A percentile compares a stretch with the other conserved stretches of the same genome.
Evolutionary conservation across 225 moss, liverwort and hornwort species (phyloP).

Genomic region (Physcomitrium patens): DNA sequence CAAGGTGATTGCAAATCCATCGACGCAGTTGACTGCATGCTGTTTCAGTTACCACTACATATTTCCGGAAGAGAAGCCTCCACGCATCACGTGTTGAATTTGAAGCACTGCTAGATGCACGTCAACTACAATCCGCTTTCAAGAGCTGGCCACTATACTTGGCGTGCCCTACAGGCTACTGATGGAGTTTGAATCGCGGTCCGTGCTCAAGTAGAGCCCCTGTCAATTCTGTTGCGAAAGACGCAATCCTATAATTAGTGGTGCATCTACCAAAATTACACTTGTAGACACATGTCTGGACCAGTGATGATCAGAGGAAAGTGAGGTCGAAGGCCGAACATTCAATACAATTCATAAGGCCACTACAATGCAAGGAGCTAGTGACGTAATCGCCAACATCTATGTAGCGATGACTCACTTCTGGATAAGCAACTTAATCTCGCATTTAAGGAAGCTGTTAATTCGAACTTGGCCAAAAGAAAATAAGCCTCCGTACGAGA

Average conservation of each 20-base stretch:
- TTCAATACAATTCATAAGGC: neutral
- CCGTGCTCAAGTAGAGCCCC: neutral
- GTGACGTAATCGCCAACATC: neutral
- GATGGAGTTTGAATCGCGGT: slow-evolving; percentile 7
- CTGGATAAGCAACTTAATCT: neutral
- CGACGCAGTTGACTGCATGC: slow-evolving; percentile 10
- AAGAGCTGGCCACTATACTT: neutral
- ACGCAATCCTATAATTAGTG: neutral
- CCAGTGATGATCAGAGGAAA: neutral
- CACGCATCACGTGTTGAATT: slow-evolving; percentile 21
- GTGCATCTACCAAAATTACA: neutral
- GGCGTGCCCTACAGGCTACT: neutral
- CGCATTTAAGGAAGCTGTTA: neutral
- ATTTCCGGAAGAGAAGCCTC: slow-evolving; percentile 25
- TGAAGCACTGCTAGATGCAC: neutral
- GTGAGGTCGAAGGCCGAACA: neutral
- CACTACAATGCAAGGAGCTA: slow-evolving; percentile 1
- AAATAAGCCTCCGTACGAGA: neutral
- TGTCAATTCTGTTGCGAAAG: slow-evolving; percentile 3
- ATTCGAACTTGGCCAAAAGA: neutral
- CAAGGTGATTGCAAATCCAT: slow-evolving; percentile 29
- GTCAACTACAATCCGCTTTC: neutral
- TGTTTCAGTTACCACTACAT: slow-evolving; percentile 11
- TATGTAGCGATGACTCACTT: neutral
- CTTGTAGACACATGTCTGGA: neutral